Base-by-base conservation (phyloP, 2,329 filamentous ascomycete genomes). In the Orbilia oligospora region DNA sequence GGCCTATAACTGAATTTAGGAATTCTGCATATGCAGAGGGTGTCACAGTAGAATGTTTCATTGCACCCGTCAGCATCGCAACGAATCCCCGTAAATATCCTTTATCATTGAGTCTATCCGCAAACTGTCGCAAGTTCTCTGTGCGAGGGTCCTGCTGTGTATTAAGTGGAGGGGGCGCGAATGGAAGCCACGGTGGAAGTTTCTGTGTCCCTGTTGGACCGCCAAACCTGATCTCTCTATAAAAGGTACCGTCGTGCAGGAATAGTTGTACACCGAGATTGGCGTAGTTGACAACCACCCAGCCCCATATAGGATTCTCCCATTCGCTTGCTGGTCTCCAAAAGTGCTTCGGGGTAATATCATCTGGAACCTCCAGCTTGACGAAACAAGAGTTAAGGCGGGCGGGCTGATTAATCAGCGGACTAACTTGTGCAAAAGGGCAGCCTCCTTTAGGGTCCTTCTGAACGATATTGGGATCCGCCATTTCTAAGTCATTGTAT, bases 191-290 rank as follows among this genome's bases (percentile, higher is more conserved):
- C 22, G 1, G 10, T 4, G 83, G 82, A 0, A 80, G 77, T 0
- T 68, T 33, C 0, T 44, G 46, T 0, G 80, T 58, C 0, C 81
- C 76, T 0, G 12, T 0, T 22, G 16, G 0, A 82, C 83, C 84
- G 1, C 49, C 48, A n/a, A 85, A 20, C 3, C 85, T 83, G 0
- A 86, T 83, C 71, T 86, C 86, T 6, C 84, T 81, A 80, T 85
- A 86, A 81, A 86, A 87, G 0, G 81, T 84, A 12, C 86, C 86
- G 33, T 86, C 84, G 0, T 79, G 75, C 0, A 83, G 71, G 80
- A 86, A 87, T 1, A 87, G n/a, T 81, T 87, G 86, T 1, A 87
- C 79, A 0, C 84, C 85, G 4, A 81, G 80, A 79, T 87, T 83
- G 27, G 82, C 82, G 61, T 84, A 87, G 81, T 87, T 87, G 38